Percentiles rank a stretch among this genome's conserved stretches.
phyloP scores from a whole-genome alignment of 2,329 filamentous ascomycete species.

The Chaetomium sp. region DNA sequence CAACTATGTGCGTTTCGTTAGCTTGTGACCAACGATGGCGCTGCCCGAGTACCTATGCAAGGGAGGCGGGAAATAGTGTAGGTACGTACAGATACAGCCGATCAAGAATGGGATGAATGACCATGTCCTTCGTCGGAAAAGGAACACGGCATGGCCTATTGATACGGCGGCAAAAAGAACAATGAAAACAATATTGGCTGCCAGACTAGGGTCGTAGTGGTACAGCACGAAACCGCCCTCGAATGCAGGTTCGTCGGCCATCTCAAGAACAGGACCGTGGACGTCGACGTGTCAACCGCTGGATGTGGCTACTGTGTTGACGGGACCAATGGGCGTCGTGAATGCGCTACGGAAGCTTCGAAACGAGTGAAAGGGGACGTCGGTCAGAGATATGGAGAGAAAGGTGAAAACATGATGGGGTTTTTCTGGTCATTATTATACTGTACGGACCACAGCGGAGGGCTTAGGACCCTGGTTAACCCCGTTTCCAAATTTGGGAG shows the following conservation, averaged over 20 bases:
- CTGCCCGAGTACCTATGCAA: not conserved
- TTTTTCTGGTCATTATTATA: not conserved
- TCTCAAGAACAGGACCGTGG: no score
- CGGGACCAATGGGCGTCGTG: not conserved
- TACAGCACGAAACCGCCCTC: slow-evolving; percentile 40
- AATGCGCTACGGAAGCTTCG: not conserved
- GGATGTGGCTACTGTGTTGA: not conserved
- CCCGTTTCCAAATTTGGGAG: not conserved
- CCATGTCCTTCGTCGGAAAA: slow-evolving; percentile 47
- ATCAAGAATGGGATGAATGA: slow-evolving; percentile 55
- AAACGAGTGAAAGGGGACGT: not conserved
- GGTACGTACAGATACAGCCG: slow-evolving; percentile 56
- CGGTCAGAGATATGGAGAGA: not conserved
- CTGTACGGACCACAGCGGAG: not conserved
- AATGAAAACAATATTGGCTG: slow-evolving; percentile 46
- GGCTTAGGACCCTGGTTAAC: not conserved
- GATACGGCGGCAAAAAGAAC: slow-evolving; percentile 45
- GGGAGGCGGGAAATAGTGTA: not conserved
- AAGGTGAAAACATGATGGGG: not conserved
- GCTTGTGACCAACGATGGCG: not conserved
- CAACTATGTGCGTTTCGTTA: slow-evolving; percentile 42
- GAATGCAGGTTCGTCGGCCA: not conserved
- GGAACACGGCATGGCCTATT: slow-evolving; percentile 42
- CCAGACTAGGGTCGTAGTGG: slow-evolving; percentile 48
- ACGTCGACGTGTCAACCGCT: no score